Conservation (phyloP, 139 green algal genomes). For the Volvox africanus region DNA sequence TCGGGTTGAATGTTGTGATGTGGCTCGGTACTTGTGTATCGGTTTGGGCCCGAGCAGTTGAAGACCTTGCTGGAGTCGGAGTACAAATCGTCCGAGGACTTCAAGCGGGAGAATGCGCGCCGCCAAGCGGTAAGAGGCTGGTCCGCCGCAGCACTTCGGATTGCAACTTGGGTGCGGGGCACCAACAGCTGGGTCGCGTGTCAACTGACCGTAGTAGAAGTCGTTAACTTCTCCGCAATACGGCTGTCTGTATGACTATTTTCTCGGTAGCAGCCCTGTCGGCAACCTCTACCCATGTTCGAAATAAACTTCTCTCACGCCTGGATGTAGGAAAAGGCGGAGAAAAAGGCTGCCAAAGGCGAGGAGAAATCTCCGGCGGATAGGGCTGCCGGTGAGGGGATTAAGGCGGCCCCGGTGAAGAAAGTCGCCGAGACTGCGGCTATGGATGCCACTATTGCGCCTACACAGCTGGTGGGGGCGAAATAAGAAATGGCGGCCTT, state of each 20-base stretch:
- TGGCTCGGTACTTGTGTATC: no score
- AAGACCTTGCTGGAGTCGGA: constrained; percentile 56
- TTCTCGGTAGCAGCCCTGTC: no score
- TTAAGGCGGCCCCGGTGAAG: background rate
- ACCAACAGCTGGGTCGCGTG: no score
- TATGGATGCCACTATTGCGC: background rate
- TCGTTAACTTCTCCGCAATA: no score
- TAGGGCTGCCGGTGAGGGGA: background rate
- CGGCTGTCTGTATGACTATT: no score
- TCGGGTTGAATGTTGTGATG: no score
- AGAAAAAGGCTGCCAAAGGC: background rate
- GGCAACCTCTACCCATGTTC: no score
- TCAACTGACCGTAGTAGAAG: no score
- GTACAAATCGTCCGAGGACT: constrained; percentile 69
- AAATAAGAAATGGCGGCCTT: background rate
- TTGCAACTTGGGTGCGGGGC: no score
- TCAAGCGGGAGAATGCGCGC: constrained; percentile 59
- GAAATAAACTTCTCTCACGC: background rate
- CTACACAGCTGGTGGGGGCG: background rate
- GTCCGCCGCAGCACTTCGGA: background rate
- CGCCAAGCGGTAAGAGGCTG: constrained; percentile 12
- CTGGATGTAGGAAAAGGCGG: constrained; percentile 20
- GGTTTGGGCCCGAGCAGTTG: background rate
- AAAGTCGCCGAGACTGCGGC: background rate
- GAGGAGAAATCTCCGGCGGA: constrained; percentile 6